Percentiles rank a stretch among this genome's conserved stretches.
These are phyloP conservation scores for Nevesoporus exiguus DNA, from an alignment of 768 basidiomycete species.

Conservation along the genomic window DNA sequence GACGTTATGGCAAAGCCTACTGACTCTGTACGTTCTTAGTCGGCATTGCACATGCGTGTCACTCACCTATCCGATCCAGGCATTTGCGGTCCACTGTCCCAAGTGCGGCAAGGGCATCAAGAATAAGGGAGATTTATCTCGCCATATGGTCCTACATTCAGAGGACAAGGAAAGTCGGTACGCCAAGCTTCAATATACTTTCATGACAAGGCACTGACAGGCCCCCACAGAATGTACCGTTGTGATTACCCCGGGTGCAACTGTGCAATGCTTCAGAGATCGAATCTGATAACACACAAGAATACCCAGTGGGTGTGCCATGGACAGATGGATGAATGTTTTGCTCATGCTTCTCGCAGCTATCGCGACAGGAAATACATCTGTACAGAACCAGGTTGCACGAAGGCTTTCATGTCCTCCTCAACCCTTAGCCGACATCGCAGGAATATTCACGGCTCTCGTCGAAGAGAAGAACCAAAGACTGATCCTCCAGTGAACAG, in stretches of 20 bases:
- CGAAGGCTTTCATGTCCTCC: too few relatives aligned
- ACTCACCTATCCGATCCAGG: neutral
- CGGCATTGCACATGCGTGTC: neutral
- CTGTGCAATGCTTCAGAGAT: conserved; percentile 25
- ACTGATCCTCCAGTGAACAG: too few relatives aligned
- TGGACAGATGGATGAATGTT: neutral
- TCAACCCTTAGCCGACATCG: too few relatives aligned
- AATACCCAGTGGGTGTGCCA: conserved; percentile 29
- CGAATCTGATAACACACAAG: conserved; percentile 27
- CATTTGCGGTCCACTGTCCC: conserved; percentile 12
- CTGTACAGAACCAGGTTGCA: too few relatives aligned
- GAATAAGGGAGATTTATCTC: conserved; percentile 25
- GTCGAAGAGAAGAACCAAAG: too few relatives aligned
- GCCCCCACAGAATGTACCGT: conserved; percentile 18
- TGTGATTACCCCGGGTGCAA: conserved; percentile 23
- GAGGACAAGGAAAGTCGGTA: conserved; percentile 24
- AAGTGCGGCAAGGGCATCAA: conserved; percentile 12
- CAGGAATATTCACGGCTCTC: too few relatives aligned
- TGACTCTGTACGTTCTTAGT: conserved; percentile 5
- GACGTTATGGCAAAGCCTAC: neutral
- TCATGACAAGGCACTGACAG: neutral
- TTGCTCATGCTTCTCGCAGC: conserved; percentile 10
- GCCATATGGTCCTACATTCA: conserved; percentile 28
- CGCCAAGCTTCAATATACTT: neutral
- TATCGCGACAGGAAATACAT: too few relatives aligned